phyloP scores from a whole-genome alignment of 306 rosid species.

The Castanea sativa region DNA sequence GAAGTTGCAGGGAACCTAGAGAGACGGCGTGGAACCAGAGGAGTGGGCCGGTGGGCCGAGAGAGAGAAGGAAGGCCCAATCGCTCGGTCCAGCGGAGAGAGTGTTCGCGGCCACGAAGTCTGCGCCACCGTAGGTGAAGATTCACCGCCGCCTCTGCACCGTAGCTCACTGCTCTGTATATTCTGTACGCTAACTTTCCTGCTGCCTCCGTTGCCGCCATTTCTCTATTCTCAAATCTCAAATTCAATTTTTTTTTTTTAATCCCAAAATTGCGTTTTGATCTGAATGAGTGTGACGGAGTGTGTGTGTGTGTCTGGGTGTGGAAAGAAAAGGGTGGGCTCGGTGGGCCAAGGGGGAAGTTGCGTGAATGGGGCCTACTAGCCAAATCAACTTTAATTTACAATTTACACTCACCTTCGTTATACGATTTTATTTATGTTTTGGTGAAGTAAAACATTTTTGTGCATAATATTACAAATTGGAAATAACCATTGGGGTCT shows the following conservation, averaged over 20 bases:
- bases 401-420: no score
- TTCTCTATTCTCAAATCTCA: background rate
- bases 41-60: slow-evolving; percentile 69
- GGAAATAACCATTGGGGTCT: no score
- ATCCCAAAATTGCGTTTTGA: background rate
- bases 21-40: slow-evolving; percentile 97
- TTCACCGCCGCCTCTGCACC: slow-evolving; percentile 56
- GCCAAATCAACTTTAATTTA: no score
- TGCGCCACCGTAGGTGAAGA: slow-evolving; percentile 70
- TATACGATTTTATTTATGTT: no score
- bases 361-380: background rate
- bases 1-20: slow-evolving; percentile 35
- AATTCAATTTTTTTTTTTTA: no score
- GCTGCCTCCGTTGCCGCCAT: slow-evolving; percentile 43
- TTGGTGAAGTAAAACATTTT: no score
- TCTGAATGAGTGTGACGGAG: background rate
- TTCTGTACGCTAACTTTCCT: slow-evolving; percentile 52
- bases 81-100: slow-evolving; percentile 77
- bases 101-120: slow-evolving; percentile 62
- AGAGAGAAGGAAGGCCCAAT: slow-evolving; percentile 60
- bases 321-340: background rate
- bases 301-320: background rate
- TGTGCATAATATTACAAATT: no score
- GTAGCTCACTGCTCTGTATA: slow-evolving; percentile 68
- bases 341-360: background rate